phyloP scores from a whole-genome alignment of 228 moss, liverwort and hornwort species.

The Sphagnum magellanicum region DNA sequence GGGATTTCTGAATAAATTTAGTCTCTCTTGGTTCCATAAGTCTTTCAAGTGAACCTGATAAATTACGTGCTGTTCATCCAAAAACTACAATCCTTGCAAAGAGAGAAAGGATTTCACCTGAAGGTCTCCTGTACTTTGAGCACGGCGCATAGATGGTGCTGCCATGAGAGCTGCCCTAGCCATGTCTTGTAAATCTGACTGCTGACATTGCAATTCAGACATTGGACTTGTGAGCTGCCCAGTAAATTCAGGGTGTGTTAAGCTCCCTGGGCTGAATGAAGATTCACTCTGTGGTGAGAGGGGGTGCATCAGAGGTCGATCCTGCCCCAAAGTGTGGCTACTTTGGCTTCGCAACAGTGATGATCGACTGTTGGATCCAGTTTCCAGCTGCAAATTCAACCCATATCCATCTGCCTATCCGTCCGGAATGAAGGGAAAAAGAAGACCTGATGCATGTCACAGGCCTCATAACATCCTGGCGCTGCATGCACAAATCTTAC shows the following conservation, averaged over 20 bases:
- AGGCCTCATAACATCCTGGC: too few species aligned
- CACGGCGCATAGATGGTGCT: not conserved
- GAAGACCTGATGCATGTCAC: too few species aligned
- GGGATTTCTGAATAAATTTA: too few species aligned
- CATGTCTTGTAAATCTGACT: not conserved
- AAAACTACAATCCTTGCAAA: too few species aligned
- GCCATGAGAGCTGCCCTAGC: not conserved
- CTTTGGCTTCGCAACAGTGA: not conserved
- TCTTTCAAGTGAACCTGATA: too few species aligned
- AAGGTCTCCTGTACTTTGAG: conserved; percentile 1
- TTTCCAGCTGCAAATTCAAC: too few species aligned
- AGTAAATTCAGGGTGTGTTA: not conserved
- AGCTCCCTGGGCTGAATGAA: not conserved
- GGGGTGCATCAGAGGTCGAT: not conserved
- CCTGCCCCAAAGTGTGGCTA: not conserved
- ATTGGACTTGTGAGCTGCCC: not conserved
- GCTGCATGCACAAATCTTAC: too few species aligned
- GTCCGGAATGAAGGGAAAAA: too few species aligned
- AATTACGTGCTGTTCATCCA: too few species aligned
- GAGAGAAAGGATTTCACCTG: not conserved
- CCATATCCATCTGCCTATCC: too few species aligned
- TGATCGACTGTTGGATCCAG: too few species aligned
- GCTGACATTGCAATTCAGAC: not conserved
- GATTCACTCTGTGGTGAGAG: not conserved
- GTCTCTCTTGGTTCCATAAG: too few species aligned